Conservation (phyloP, 257 asterid genomes). For the Cordia subcordata region DNA sequence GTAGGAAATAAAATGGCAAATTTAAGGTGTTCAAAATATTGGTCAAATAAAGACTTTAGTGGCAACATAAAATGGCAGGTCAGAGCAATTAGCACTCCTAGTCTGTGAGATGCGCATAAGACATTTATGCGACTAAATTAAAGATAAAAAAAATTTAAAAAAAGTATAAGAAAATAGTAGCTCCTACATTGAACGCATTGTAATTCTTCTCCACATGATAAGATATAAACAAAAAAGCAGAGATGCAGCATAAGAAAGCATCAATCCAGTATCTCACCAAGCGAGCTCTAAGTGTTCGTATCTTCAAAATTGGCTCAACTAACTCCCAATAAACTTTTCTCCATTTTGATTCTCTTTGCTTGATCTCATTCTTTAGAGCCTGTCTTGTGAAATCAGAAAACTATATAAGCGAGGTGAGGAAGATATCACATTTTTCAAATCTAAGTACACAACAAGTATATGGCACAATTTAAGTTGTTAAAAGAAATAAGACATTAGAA, state of each 20-base stretch:
- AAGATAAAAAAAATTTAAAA: too few species aligned
- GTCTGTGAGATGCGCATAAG: too few species aligned
- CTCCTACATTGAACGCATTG: neutral
- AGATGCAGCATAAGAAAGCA: neutral
- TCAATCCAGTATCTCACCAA: slow-evolving; percentile 52
- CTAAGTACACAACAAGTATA: neutral
- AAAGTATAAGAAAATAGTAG: too few species aligned
- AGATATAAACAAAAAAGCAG: neutral
- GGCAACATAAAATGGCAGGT: too few species aligned
- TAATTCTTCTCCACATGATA: neutral
- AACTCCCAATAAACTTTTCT: slow-evolving; percentile 76
- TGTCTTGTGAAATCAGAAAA: slow-evolving; percentile 32
- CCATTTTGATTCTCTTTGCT: slow-evolving; percentile 79
- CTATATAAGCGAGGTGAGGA: slow-evolving; percentile 13
- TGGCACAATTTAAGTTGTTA: neutral
- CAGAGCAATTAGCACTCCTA: too few species aligned
- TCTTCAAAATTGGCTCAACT: slow-evolving; percentile 63
- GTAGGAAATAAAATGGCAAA: too few species aligned
- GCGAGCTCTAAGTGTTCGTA: slow-evolving; percentile 90
- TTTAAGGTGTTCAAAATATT: too few species aligned
- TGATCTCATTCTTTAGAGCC: slow-evolving; percentile 95
- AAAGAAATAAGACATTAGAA: too few species aligned
- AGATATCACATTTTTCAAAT: slow-evolving; percentile 9
- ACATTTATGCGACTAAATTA: too few species aligned
- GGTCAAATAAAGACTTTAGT: too few species aligned